Evolutionary conservation across 805 yeast species (phyloP), one percentile per base, ranked within the genome.

Genomic region (Candida stauntonica): DNA sequence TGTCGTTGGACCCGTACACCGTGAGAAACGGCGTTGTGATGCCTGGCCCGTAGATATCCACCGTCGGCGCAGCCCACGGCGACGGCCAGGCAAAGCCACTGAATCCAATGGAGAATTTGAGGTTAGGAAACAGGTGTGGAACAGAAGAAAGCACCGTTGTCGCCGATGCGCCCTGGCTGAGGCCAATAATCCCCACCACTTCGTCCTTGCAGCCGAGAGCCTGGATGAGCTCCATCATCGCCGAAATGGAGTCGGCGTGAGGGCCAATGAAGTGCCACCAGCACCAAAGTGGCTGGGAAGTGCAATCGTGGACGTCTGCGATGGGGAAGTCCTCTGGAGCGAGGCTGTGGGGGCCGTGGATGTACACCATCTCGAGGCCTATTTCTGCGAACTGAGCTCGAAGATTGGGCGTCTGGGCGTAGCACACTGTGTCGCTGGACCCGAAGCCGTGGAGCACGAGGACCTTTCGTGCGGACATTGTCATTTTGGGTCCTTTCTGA

Each of bases 11-110:
- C 2, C 43, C 50, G 21, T 41, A 41, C 7, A 44, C 45, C 5
- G 44, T 33, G 26, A 46, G 19, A 30, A 35, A 44, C 5, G 50
- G 50, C 7, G 41, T 15, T 3, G 31, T 29, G 31, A 46, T 37
- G 7, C 36, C 40, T 2, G 26, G 28, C 4, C 39, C 37, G 17
- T 43, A 43, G 3, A 32, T 24, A 5, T 18, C 30, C 16, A 26
- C 20, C 3, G 17, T 32, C 11, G 30, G 23, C 12, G 16, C 21
- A 7, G 11, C 33, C 21, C 29, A 18, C 7, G 42, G 44, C 3
- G 31, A 7, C 2, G 44, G 42, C 17, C 17, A 34, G 4, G 34
- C 5, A 32, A 44, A 44, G 14, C 44, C 47, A 23, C 44, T 28
- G 16, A 30, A 36, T 3, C 21, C 19, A 9, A 44, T 37, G 9